Base-by-base conservation (phyloP, 106 monocot species). In the Dendrobium chrysotoxum region DNA sequence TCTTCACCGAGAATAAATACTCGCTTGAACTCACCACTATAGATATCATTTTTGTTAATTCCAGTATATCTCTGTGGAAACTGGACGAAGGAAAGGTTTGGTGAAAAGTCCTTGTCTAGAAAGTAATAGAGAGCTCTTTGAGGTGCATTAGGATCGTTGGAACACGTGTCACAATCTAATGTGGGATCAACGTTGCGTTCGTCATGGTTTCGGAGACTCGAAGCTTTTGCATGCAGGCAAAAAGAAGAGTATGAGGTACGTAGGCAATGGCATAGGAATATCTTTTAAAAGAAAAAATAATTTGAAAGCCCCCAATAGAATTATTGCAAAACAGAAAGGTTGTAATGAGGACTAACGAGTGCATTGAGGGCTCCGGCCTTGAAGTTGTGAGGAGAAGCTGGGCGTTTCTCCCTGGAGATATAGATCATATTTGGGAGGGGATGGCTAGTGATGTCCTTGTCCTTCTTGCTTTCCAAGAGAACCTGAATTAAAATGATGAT, bases 351-450 rank as follows among this genome's bases (percentile, higher is more conserved):
- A 50, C 50, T 50, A 87, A 97, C 94, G 3, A 97, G 80, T 0
- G 97, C 92, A 75, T 97, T 97, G 92, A 97, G 94, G 54, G 97
- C 97, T 7, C 97, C 94, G 5, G 94, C 97, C 80, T 97, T 97
- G 80, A 92, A 92, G 87, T 97, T 92, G 81, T 97, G 97, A 78
- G 92, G 94, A 66, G 86, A 92, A 0, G 89, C 96, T 1, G 83
- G 84, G 8, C 96, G 83, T 77, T 97, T 97, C 92, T 97, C 96
- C 9, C 92, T 82, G 10, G 94, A 97, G 28, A 94, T 79, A 86
- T 97, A 97, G 54, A 88, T 92, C 47, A 96, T 86, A 92, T 90
- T 90, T 4, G 94, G 94, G 0, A 94, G 45, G 10, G 85, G 72
- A 31, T 61, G 31, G 41, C 64, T 82, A 6, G 40, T 72, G 40